These are phyloP conservation scores for Candida verbasci DNA, from an alignment of 805 yeast species.

Conservation along the genomic window DNA sequence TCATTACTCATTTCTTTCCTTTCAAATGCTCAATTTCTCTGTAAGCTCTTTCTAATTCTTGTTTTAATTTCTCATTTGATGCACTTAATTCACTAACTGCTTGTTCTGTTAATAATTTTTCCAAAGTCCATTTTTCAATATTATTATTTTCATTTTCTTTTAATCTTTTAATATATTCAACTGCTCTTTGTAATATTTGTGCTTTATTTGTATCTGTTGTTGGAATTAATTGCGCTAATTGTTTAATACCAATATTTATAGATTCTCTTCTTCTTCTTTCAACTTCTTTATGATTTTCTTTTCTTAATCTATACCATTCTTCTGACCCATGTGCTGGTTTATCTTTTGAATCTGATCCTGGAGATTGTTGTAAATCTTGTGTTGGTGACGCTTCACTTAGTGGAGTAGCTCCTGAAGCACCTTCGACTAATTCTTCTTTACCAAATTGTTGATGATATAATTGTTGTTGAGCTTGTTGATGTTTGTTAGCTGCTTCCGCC, in stretches of 20 bases:
- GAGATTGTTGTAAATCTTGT: slow-evolving; percentile 10
- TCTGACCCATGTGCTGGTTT: slow-evolving; percentile 73
- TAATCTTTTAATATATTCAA: slow-evolving; percentile 83
- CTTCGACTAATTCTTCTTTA: slow-evolving; percentile 15
- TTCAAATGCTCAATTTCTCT: slow-evolving; percentile 84
- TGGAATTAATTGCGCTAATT: slow-evolving; percentile 73
- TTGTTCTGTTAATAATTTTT: slow-evolving; percentile 87
- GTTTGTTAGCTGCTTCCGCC: slow-evolving; percentile 9
- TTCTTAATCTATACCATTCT: slow-evolving; percentile 79
- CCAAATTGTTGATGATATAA: slow-evolving; percentile 16
- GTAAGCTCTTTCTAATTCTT: slow-evolving; percentile 86
- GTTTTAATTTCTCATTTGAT: slow-evolving; percentile 82
- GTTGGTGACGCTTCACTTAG: slow-evolving; percentile 3
- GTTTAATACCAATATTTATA: slow-evolving; percentile 82
- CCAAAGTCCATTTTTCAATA: slow-evolving; percentile 93
- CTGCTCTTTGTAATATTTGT: slow-evolving; percentile 81
- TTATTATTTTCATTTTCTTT: slow-evolving; percentile 86
- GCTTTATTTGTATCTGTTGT: slow-evolving; percentile 86
- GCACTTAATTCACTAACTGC: slow-evolving; percentile 80
- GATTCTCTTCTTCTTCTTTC: slow-evolving; percentile 89
- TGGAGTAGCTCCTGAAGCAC: slow-evolving; percentile 11
- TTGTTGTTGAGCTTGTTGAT: slow-evolving; percentile 21
- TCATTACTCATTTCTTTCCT: slow-evolving; percentile 15
- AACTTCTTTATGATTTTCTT: slow-evolving; percentile 92
- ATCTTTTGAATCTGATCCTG: slow-evolving; percentile 15